A percentile compares a stretch with the other conserved stretches of the same genome.
These are phyloP conservation scores for Cronartium quercuum DNA, from an alignment of 1,284 basidiomycete species.

Conservation along the genomic window DNA sequence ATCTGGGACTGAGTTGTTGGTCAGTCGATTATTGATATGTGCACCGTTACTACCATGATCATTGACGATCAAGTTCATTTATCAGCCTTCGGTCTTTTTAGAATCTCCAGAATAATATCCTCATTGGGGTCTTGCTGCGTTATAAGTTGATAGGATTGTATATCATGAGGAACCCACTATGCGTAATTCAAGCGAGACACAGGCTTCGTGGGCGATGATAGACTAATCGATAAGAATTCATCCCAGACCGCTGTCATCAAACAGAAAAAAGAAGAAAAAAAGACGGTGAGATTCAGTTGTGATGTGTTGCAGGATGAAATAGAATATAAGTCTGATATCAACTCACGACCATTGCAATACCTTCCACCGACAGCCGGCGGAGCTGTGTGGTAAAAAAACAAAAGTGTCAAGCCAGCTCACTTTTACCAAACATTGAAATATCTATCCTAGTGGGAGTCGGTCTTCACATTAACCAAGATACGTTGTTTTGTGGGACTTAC, in stretches of 20 bases:
- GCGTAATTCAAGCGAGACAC: constrained; percentile 21
- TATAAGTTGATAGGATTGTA: no score
- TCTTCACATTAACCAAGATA: not conserved
- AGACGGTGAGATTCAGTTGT: not conserved
- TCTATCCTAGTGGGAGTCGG: not conserved
- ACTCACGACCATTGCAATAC: constrained; percentile 31
- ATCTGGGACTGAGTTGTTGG: constrained; percentile 18
- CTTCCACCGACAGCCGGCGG: constrained; percentile 17
- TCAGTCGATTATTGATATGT: constrained; percentile 29
- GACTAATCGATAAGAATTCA: constrained; percentile 22
- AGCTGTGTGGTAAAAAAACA: not conserved
- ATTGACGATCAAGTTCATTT: no score
- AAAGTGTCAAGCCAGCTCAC: no score
- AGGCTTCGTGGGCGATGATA: constrained; percentile 1
- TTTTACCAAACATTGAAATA: not conserved
- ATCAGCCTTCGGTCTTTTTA: not conserved
- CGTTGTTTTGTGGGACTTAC: not conserved
- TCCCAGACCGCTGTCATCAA: constrained; percentile 30
- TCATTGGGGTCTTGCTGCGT: not conserved
- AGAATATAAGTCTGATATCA: not conserved
- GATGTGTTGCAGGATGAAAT: not conserved
- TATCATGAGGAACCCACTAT: constrained; percentile 24
- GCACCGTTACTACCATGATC: constrained; percentile 26
- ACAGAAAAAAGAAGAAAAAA: not conserved
- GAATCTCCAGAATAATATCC: not conserved